Evolutionary conservation across 2,329 filamentous ascomycete genomes (phyloP), one percentile per base, ranked within the genome.

Genomic region (Hymenoscyphus albidus): DNA sequence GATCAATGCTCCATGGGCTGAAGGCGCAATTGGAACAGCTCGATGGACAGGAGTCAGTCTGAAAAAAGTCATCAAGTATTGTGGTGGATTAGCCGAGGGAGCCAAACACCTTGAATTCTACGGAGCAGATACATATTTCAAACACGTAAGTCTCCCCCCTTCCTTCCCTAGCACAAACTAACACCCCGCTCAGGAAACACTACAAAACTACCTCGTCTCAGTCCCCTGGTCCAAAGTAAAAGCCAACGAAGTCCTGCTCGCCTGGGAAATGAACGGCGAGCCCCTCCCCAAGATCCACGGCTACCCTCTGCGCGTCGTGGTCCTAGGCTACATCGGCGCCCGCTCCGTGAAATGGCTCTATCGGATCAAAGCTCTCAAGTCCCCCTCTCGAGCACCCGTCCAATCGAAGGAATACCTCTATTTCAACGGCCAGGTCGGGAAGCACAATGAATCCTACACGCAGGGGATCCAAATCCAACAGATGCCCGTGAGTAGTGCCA

Each of bases 101-200:
- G 86, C 80, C 0, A 83, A 85, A 64, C 87, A 92, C 67, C 74
- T 91, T 13, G 88, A 91, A 69, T 82, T 92, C 59, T 86, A 85
- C 64, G 89, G 89, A 0, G 88, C 86, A 0, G 89, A 92, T 64
- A 89, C 87, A 0, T 91, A 92, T 71, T 88, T 91, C 79, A 91
- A 91, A 74, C 84, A 86, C 59, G 69, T 66, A 27, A 39, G 27
- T 13, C 2, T 22, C 56, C 6, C 16, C 18, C 10, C 13, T 2
- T 10, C 18, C 16, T 39, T 2, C 42, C 32, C 13, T 4, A 18
- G 2, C 35, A 27, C 38, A 22, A 58, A 32, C 13, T 44, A 38
- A 57, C 18, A 31, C n/a, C 13, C 16, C 14, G 6, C 3, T 7
- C 14, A 69, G 62, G 80, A 82, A 16, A 77, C 88, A 56, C 80